Evolutionary conservation across 306 rosid genomes (phyloP).

Genomic region (Senna siamea): DNA sequence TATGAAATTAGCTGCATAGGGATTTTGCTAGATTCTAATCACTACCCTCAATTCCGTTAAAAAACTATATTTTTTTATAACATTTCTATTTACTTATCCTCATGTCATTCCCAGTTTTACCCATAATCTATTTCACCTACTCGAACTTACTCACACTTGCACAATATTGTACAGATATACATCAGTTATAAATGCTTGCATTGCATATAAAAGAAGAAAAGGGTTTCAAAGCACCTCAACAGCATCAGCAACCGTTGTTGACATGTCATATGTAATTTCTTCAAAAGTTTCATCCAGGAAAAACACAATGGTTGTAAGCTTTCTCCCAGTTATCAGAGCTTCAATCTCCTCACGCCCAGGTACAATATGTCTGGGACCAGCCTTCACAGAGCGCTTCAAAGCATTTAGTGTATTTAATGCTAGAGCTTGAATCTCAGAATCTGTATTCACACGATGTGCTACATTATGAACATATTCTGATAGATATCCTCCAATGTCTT

Average conservation of each 20-base stretch:
- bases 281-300: constrained; percentile 93
- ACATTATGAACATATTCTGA: constrained; percentile 84
- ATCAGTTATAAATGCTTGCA: constrained; percentile 24
- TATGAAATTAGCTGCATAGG: neutral
- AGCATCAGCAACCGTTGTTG: constrained; percentile 90
- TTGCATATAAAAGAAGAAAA: constrained; percentile 27
- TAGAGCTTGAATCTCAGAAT: constrained; percentile 63
- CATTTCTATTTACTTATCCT: constrained; percentile 7
- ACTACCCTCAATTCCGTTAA: neutral
- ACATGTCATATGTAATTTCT: constrained; percentile 86
- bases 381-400: constrained; percentile 77
- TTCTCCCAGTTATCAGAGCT: constrained; percentile 71
- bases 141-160: constrained; percentile 9
- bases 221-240: constrained; percentile 66
- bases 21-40: neutral
- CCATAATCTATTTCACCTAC: constrained; percentile 10
- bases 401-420: constrained; percentile 80
- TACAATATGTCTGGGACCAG: constrained; percentile 81
- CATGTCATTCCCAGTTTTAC: constrained; percentile 2
- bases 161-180: neutral
- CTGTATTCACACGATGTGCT: constrained; percentile 54
- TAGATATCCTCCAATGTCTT: constrained; percentile 82
- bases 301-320: constrained; percentile 85
- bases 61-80: neutral
- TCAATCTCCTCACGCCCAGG: constrained; percentile 86